Evolutionary conservation across 176 grass and related monocot genomes (phyloP), one percentile per base, ranked within the genome.

Genomic region (Avena atlantica): DNA sequence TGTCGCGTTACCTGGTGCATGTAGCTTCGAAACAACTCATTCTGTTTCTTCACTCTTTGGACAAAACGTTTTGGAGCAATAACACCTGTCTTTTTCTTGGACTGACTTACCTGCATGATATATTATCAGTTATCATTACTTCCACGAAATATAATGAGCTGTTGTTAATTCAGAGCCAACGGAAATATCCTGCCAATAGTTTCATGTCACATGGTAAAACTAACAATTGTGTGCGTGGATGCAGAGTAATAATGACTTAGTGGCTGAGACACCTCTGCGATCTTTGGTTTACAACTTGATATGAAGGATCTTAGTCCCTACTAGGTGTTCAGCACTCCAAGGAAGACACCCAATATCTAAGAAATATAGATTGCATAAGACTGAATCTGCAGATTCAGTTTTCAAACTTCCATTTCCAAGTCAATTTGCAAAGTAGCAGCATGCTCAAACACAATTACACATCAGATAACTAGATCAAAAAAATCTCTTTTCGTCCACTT

Each of bases 31-130:
- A 99, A 99, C 51, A 91, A 87, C 78, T 99, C 97, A 75, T 99
- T 99, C 64, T 96, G 97, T 86, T 99, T 96, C 91, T 91, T 99
- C 74, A 99, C 94, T 92, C 94, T 93, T 81, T 99, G 97, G 31
- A 99, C 97, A 91, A 99, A 96, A 74, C 92, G 92, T 78, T 96
- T 99, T 45, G 97, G 97, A 85, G 97, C 97, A 90, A 99, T 93
- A 75, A 99, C 92, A 14, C 97, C 97, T 0, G 94, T 99, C 74
- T 99, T 99, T 90, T 99, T 99, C 92, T 96, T 99, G 73, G 93
- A 91, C 45, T 95, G 95, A 81, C 78, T 99, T 91, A 99, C 92
- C 97, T 99, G 70, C 81, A 86, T 27, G 77, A 85, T 81, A 80
- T 34, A 81, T 53, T 60, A 78, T 57, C 21, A 85, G 12, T 8